Percentiles rank a stretch among this genome's conserved stretches.
phyloP scores from a whole-genome alignment of 2,329 filamentous ascomycete species.

The Ascochyta koolunga region DNA sequence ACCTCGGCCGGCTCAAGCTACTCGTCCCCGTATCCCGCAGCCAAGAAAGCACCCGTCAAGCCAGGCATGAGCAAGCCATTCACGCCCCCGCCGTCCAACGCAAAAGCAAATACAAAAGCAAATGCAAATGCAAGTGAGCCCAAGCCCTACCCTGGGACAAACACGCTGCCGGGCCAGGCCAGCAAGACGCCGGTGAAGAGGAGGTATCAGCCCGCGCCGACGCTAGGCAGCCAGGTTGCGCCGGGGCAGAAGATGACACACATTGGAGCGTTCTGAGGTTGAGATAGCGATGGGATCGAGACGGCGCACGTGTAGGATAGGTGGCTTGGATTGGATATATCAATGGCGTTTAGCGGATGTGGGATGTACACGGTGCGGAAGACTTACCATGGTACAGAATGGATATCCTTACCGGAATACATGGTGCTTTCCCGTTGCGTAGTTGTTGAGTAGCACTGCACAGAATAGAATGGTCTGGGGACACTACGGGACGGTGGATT shows the following conservation, averaged over 20 bases:
- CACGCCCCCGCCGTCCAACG: constrained; percentile 21
- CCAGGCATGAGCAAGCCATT: constrained; percentile 38
- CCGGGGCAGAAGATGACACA: constrained; percentile 39
- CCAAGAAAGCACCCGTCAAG: constrained; percentile 38
- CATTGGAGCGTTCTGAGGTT: constrained; percentile 25
- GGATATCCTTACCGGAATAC: neutral
- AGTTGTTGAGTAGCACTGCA: neutral
- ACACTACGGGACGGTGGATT: too few relatives aligned
- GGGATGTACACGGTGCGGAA: neutral
- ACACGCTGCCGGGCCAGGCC: constrained; percentile 36
- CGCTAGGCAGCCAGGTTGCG: constrained; percentile 31
- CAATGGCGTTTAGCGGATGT: constrained; percentile 3
- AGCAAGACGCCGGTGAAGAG: constrained; percentile 34
- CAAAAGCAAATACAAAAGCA: too few relatives aligned
- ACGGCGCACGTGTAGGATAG: neutral
- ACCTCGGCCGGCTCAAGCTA: constrained; percentile 15
- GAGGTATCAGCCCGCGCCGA: constrained; percentile 34
- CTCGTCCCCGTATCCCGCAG: constrained; percentile 11
- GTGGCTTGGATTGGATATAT: neutral
- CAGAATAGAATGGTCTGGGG: too few relatives aligned
- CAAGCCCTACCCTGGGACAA: constrained; percentile 40
- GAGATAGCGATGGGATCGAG: too few relatives aligned
- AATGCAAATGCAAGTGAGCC: too few relatives aligned
- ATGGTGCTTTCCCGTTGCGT: neutral
- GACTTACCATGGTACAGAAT: neutral